Evolutionary conservation across 768 basidiomycete species (phyloP), one percentile per base, ranked within the genome.

Genomic region (Botryobasidium botryosum): DNA sequence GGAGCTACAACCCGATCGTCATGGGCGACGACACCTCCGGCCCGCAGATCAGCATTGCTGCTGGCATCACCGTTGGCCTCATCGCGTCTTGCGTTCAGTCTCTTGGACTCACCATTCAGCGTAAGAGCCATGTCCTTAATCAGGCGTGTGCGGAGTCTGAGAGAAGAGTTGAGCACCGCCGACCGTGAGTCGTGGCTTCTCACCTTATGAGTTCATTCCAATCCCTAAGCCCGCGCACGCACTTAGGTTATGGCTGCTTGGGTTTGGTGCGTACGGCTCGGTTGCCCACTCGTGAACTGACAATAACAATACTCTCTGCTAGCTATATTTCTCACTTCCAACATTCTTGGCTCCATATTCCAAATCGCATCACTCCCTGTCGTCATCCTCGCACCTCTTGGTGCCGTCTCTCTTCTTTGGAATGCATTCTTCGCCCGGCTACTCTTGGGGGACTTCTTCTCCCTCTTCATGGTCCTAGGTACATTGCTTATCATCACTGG

Each of bases 341-440:
- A 94, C 61, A 63, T 91, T 47, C 63, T 90, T 40, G 84, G 86
- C 5, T 88, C 86, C 2, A 62, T 91, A 29, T 81, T 92, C 52
- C 90, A 92, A 64, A 86, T 96, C 33, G 87, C 86, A 6, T 83
- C 87, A 2, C 73, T 96, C 10, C 88, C 90, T 2, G 85, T 96
- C 51, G 88, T 92, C 48, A 85, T 96, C 46, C 79, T 96, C 42
- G 90, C 88, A 0, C 90, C 90, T 0, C 70, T 96, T 3, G 90
- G 90, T 8, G 90, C 88, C 0, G 82, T 91, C 25, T 87, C 83
- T 2, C 71, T 96, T 24, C 71, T 96, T 24, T 92, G 83, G 83
- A 96, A 96, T 58, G 88, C 88, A 3, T 73, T 92, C 55, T 90
- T 92, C 56, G 87, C 88, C 13, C 70, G 76, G 25, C 54, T 91